phyloP scores from a whole-genome alignment of 129 eudicot genomes.

The Lactuca saligna region DNA sequence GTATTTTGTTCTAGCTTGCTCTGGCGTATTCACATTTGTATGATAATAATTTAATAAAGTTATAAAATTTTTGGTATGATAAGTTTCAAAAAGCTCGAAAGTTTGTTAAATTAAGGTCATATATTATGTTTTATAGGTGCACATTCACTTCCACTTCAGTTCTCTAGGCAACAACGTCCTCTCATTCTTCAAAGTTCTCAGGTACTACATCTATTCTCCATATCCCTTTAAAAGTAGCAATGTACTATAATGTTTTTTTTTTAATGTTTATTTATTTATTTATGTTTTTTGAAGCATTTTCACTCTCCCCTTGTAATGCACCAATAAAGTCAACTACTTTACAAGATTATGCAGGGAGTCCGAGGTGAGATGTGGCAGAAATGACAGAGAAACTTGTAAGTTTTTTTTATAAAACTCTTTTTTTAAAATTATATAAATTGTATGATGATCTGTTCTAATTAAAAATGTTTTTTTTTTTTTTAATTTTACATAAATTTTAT shows the following conservation, averaged over 20 bases:
- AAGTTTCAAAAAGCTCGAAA: no score
- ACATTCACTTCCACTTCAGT: conserved; percentile 69
- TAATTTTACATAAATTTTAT: no score
- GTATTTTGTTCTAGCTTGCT: conserved; percentile 73
- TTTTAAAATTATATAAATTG: no score
- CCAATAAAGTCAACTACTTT: conserved; percentile 66
- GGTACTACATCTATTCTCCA: conserved; percentile 26
- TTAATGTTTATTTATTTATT: background rate
- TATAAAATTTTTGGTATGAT: no score
- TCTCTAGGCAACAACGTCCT: conserved; percentile 79
- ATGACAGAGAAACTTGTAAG: conserved; percentile 95
- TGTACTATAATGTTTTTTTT: background rate
- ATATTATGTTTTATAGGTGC: conserved; percentile 48
- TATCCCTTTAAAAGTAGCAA: background rate
- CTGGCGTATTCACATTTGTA: conserved; percentile 79
- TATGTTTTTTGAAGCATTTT: conserved; percentile 55
- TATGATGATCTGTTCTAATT: no score
- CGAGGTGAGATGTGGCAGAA: conserved; percentile 76
- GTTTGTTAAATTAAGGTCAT: background rate
- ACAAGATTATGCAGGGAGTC: conserved; percentile 92
- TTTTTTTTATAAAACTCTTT: no score
- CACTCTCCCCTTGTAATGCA: conserved; percentile 41
- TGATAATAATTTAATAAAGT: background rate
- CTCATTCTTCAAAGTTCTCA: conserved; percentile 86
- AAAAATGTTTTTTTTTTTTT: no score